Evolutionary conservation across 176 grass and related monocot genomes (phyloP).

Genomic region (Echinochloa phyllopogon): DNA sequence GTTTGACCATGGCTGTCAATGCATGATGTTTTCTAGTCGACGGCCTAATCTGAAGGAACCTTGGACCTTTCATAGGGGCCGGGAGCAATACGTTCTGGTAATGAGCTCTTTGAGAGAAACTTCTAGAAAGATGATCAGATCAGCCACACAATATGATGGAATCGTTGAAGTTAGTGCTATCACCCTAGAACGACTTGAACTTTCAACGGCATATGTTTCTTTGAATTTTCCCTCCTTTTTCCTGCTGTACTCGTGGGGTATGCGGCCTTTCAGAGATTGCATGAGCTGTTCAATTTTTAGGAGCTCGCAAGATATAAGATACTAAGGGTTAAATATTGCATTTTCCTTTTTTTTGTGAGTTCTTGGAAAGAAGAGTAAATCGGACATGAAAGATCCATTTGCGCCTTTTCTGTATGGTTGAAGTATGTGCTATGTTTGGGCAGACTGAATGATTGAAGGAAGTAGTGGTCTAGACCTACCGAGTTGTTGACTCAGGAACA

Average conservation of each 20-base stretch:
- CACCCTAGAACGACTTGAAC: conserved; percentile 31
- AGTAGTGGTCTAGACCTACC: not conserved
- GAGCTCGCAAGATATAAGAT: not conserved
- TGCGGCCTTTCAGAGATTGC: not conserved
- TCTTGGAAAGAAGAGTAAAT: not conserved
- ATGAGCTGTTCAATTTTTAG: not conserved
- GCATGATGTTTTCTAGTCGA: not conserved
- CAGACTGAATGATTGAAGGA: not conserved
- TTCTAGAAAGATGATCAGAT: not conserved
- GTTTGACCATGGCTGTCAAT: conserved; percentile 8
- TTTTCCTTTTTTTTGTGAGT: not conserved
- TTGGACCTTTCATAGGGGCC: not conserved
- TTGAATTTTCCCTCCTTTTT: not conserved
- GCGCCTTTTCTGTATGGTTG: not conserved
- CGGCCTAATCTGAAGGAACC: not conserved
- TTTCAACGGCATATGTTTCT: conserved; percentile 32
- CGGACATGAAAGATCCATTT: not conserved
- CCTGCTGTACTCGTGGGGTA: not conserved
- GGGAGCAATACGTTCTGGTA: not conserved
- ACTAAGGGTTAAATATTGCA: not conserved
- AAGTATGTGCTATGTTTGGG: not conserved
- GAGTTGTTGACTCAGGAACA: not conserved
- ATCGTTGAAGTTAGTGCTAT: conserved; percentile 22
- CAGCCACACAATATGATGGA: not conserved
- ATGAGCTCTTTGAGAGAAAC: not conserved